Evolutionary conservation across 306 rosid species (phyloP), one percentile per base, ranked within the genome.

Genomic region (Vigna hirtella): DNA sequence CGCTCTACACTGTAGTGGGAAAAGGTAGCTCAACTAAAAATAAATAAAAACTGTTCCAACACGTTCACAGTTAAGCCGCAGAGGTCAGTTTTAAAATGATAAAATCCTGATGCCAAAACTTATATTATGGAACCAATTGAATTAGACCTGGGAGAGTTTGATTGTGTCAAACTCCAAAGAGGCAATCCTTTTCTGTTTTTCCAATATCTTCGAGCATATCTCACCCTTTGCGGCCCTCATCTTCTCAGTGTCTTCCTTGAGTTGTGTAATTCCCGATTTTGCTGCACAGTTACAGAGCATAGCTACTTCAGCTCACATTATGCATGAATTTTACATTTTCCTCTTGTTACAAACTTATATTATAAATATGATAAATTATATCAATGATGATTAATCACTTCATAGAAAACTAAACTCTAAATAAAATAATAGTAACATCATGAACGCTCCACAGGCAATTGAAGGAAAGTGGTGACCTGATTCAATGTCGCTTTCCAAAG

Each of bases 121-220:
- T 7, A 57, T 48, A 20, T 30, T 28, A 51, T 10, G 17, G 18
- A 32, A 50, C 2, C 36, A 55, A 55, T 59, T 55, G 42, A 20
- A 22, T 68, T 18, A 68, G 38, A 68, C 98, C 98, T 92, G 95
- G 1, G 79, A 56, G 82, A 95, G 91, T n/a, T 90, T 85, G 80
- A 85, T 84, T 4, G 73, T 78, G 80, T 95, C 90, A 74, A 78
- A 74, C 79, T 91, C 97, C 85, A 89, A 66, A 24, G 91, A 77
- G 70, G 85, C 78, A 59, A 73, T 77, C 79, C 72, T 88, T 63
- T 84, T 87, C 83, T 86, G 97, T 49, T 82, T 89, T 79, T 86
- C 95, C 82, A 95, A 74, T 61, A 91, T 89, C 86, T 82, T 84
- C 4, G 84, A 89, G 92, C 98, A 90, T 63, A 89, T 71, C 74